Evolutionary conservation across 2,329 filamentous ascomycete species (phyloP).

Genomic region (Alternaria triticina): DNA sequence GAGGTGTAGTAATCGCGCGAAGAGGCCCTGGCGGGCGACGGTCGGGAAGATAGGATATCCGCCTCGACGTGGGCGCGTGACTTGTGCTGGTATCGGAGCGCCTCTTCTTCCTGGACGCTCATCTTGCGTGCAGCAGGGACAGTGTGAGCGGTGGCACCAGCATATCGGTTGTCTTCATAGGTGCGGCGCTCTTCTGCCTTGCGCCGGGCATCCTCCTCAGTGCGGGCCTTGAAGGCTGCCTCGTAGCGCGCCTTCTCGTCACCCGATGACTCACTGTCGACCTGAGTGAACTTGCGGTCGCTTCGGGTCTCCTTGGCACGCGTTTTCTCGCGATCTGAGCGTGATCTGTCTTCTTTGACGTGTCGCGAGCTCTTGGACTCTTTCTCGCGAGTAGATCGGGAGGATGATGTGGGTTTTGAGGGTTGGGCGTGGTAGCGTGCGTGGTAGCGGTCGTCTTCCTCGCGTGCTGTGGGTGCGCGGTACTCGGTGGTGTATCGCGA

Average conservation of each 20-base stretch:
- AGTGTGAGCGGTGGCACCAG: not conserved
- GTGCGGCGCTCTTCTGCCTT: constrained; percentile 39
- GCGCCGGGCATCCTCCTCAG: constrained; percentile 32
- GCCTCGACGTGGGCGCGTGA: constrained; percentile 32
- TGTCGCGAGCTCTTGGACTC: constrained; percentile 31
- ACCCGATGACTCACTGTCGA: constrained; percentile 42
- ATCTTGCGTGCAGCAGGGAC: constrained; percentile 31
- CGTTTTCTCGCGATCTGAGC: constrained; percentile 49
- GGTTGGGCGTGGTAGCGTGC: constrained; percentile 46
- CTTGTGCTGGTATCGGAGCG: constrained; percentile 37
- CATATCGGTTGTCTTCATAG: constrained; percentile 34
- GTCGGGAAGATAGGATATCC: constrained; percentile 26
- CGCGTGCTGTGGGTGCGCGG: constrained; percentile 31
- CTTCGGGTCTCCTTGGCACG: constrained; percentile 49
- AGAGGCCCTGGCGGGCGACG: constrained; percentile 35
- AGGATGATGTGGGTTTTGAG: constrained; percentile 33
- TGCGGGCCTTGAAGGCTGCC: constrained; percentile 38
- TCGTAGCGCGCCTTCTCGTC: constrained; percentile 44
- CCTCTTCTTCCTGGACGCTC: constrained; percentile 34
- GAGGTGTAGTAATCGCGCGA: constrained; percentile 40
- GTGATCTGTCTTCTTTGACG: constrained; percentile 46
- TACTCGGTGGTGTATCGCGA: constrained; percentile 43
- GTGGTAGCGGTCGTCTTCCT: constrained; percentile 48
- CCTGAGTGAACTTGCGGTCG: constrained; percentile 46
- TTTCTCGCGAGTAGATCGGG: constrained; percentile 39